Base-by-base conservation (phyloP, 2,329 filamentous ascomycete genomes). In the Didymella keratinophila region DNA sequence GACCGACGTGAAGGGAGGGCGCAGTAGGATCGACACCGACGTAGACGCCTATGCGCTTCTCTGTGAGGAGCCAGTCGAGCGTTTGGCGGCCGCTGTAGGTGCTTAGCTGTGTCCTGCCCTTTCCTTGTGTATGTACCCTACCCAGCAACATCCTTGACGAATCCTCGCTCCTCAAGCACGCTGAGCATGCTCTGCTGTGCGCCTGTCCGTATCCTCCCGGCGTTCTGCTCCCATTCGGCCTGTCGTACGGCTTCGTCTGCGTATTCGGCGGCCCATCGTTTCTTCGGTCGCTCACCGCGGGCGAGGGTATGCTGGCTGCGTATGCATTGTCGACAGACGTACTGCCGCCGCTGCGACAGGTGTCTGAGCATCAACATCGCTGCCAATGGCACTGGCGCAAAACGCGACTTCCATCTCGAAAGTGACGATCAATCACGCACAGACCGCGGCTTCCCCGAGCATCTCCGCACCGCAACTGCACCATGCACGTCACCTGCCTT, bases 1-100 rank as follows among this genome's bases (percentile, higher is more conserved):
- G 91, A 57, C 92, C 92, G 45, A 95, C 81, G 69, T 96, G 92
- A 58, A 95, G 80, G 2, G 91, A 95, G 55, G 86, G 81, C 14
- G 90, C 91, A 0, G 92, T 95, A 5, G 92, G 91, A 71, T 96
- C 92, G 69, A 95, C 86, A 66, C 92, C 92, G 52, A 91, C 89
- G 70, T 96, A 96, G 58, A 85, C 88, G 61, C 88, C 89, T 66
- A 92, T 86, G 61, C 88, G 83, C 71, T 87, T 88, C 25, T 79
- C 75, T 5, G 82, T 84, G 79, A 95, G 84, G 21, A 91, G 80
- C 63, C 84, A 82, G 51, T 87, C 83, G 68, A 94, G 83, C 43
- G 81, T 80, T 41, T 83, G 76, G 56, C 83, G 79, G 46, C 79
- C 78, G 42, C 76, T 78, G 55, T 21, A 14, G 11, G 34, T 20